phyloP scores from a whole-genome alignment of 1,284 basidiomycete genomes.

The Apiotrichum siamense region DNA sequence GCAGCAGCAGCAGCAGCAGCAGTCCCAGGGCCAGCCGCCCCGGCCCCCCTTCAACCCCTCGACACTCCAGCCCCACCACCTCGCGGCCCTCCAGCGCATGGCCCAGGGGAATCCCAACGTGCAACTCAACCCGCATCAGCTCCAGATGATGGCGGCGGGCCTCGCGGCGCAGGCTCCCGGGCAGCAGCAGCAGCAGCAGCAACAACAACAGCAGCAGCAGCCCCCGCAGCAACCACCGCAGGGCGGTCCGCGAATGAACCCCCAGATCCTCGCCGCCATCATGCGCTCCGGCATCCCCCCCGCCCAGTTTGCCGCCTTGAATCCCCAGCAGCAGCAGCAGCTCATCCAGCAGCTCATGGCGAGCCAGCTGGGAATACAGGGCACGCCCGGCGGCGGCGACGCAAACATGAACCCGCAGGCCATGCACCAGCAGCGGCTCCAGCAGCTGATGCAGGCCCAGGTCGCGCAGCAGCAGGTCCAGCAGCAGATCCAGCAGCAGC shows the following conservation, averaged over 20 bases:
- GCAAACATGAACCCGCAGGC: conserved; percentile 2
- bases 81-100: conserved; percentile 28
- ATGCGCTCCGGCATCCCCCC: conserved; percentile 12
- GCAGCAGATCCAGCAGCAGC: conserved; percentile 14
- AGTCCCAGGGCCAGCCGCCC: conserved; percentile 10
- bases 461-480: conserved; percentile 13
- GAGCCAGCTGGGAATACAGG: conserved; percentile 3
- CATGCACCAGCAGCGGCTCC: conserved; percentile 15
- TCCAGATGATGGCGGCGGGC: conserved; percentile 29
- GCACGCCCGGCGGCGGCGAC: not conserved
- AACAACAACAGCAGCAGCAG: not conserved
- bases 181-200: not conserved
- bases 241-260: conserved; percentile 4
- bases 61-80: conserved; percentile 25
- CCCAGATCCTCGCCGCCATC: conserved; percentile 13
- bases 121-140: conserved; percentile 26
- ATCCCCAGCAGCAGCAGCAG: conserved; percentile 16
- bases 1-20: conserved; percentile 10
- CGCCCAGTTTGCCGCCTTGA: conserved; percentile 5
- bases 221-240: conserved; percentile 3
- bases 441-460: conserved; percentile 14
- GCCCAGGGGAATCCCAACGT: conserved; percentile 13
- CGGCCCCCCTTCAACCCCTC: conserved; percentile 15
- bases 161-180: conserved; percentile 15
- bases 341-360: conserved; percentile 6